Evolutionary conservation across 306 rosid species (phyloP).

Genomic region (Styphnolobium japonicum): DNA sequence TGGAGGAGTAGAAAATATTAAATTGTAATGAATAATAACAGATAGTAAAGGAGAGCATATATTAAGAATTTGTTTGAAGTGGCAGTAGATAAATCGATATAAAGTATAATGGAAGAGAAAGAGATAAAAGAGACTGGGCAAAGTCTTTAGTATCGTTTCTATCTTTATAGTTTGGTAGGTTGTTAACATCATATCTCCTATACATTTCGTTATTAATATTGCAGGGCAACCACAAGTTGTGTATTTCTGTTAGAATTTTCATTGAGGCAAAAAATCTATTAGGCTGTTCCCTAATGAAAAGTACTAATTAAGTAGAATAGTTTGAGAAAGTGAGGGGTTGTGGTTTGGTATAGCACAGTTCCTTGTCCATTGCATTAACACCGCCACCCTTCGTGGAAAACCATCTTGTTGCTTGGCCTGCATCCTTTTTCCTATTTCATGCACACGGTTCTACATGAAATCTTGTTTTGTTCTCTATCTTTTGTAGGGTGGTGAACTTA

Average conservation of each 20-base stretch:
- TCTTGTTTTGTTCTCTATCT: not conserved
- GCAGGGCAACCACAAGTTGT: not conserved
- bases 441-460: not conserved
- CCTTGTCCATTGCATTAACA: not conserved
- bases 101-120: not conserved
- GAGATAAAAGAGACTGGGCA: not conserved
- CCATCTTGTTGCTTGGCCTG: not conserved
- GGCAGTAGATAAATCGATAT: too few relatives aligned
- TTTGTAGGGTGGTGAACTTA: too few relatives aligned
- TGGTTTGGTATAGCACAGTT: not conserved
- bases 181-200: conserved; percentile 12
- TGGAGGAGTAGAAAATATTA: too few relatives aligned
- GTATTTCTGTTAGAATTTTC: not conserved
- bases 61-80: too few relatives aligned
- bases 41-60: too few relatives aligned
- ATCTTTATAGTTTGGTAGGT: not conserved
- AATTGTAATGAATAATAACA: too few relatives aligned
- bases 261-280: not conserved
- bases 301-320: not conserved
- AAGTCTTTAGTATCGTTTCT: not conserved
- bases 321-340: not conserved
- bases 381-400: not conserved
- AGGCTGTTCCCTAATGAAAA: not conserved
- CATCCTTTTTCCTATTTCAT: not conserved
- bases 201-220: not conserved